Conservation (phyloP, 164 flowering plant genomes). For the Piper longum region DNA sequence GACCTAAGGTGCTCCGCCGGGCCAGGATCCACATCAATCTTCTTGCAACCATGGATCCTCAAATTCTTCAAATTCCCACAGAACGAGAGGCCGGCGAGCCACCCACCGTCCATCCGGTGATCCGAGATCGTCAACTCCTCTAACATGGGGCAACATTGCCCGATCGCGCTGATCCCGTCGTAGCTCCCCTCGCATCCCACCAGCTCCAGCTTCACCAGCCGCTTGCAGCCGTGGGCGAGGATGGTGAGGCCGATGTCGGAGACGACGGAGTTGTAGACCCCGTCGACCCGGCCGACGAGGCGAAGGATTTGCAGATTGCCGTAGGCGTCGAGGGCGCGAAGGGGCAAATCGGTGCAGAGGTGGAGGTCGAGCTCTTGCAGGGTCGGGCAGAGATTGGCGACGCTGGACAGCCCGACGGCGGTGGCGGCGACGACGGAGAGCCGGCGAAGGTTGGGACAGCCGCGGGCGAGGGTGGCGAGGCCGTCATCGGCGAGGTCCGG, state of each 20-base stretch:
- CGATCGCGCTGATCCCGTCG: constrained; percentile 87
- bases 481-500: constrained; percentile 38
- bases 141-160: constrained; percentile 78
- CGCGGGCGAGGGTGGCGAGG: constrained; percentile 37
- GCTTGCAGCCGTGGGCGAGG: constrained; percentile 76
- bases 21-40: constrained; percentile 50
- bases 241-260: constrained; percentile 84
- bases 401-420: constrained; percentile 42
- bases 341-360: constrained; percentile 43
- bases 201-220: constrained; percentile 82
- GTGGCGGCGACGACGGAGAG: constrained; percentile 44
- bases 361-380: constrained; percentile 85
- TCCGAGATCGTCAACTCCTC: constrained; percentile 66
- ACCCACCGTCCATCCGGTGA: constrained; percentile 83
- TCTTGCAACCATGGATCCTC: constrained; percentile 56
- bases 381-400: constrained; percentile 60
- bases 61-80: constrained; percentile 83
- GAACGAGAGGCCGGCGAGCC: constrained; percentile 61
- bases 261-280: constrained; percentile 42
- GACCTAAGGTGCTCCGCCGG: constrained; percentile 53
- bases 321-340: constrained; percentile 57
- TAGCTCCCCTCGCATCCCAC: constrained; percentile 88
- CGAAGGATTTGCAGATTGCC: constrained; percentile 67
- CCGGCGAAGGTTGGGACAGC: constrained; percentile 61
- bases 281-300: constrained; percentile 48